Base-by-base conservation (phyloP, 495 filamentous ascomycete species). In the Jackrogersella multiformis region DNA sequence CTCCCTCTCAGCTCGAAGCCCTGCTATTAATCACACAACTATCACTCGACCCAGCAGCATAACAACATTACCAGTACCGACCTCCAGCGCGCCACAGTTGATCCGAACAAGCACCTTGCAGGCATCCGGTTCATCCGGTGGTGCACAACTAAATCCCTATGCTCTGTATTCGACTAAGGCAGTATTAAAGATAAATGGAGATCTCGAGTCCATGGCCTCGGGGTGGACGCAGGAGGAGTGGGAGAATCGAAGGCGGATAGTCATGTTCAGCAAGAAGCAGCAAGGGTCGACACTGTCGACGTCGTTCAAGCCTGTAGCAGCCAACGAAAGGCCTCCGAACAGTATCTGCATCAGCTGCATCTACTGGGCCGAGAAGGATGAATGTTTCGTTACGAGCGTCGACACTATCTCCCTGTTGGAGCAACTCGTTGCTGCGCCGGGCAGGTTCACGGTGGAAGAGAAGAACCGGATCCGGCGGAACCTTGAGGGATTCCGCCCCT, bases 391-490 rank as follows among this genome's bases (percentile, higher is more conserved):
- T 34, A 99, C 95, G 1, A 97, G 94, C 62, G 96, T 98, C 16
- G 96, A 99, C 74, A 97, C 94, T 16, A 98, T 99, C 71, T 89
- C 88, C 66, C 83, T 99, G 10, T 85, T 99, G 0, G 95, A 98
- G 78, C 90, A 92, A 34, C 81, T 99, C 2, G 89, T 97, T 8
- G 90, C 85, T 2, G 76, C 79, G 8, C 81, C 81, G 2, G 86
- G 87, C 12, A 84, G 90, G 8, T 98, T 98, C 74, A 93, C 89
- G 0, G 92, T 97, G 1, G 93, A 97, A 73, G 95, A 98, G 80
- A 98, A 97, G 85, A 99, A 99, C 73, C 88, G 96, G 36, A 98
- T 99, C 70, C 88, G 95, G 9, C 85, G 95, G 42, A 99, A 99
- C 72, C 81, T 99, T 49, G 96, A 99, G 72, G 92, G 92, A 0